Evolutionary conservation across 306 rosid species (phyloP).

Genomic region (Sicyos baderoa): DNA sequence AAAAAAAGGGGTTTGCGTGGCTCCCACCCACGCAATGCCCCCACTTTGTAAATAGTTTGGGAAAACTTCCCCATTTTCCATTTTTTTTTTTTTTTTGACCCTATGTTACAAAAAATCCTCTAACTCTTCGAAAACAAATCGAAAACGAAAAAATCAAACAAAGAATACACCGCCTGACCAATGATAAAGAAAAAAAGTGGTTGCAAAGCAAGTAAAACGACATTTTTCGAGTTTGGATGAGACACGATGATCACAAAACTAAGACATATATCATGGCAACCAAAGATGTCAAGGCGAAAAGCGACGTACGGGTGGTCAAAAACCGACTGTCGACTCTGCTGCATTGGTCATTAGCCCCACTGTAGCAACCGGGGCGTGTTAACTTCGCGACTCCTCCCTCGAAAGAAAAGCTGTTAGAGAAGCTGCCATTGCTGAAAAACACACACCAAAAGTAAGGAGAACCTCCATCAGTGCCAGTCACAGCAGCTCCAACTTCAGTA

Average conservation of each 20-base stretch:
- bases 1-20: no score
- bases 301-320: conserved; percentile 29
- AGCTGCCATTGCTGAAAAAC: conserved; percentile 65
- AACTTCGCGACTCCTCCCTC: conserved; percentile 60
- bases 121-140: not conserved
- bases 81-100: no score
- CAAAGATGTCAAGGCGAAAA: conserved; percentile 34
- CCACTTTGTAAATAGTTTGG: no score
- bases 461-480: conserved; percentile 72
- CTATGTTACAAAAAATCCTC: no score
- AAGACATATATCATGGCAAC: conserved; percentile 35
- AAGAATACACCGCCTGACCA: not conserved
- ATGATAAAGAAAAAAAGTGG: not conserved
- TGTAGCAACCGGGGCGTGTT: conserved; percentile 81
- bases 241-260: conserved; percentile 33
- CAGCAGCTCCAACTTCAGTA: conserved; percentile 89
- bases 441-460: conserved; percentile 94
- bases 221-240: not conserved
- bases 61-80: no score
- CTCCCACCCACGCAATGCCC: no score
- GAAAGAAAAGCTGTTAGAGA: conserved; percentile 50
- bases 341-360: conserved; percentile 76
- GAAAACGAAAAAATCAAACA: not conserved
- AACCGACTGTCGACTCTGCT: conserved; percentile 47
- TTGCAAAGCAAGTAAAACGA: not conserved